Conservation (phyloP, 1,139 yeast genomes). For the Diutina rugosa region DNA sequence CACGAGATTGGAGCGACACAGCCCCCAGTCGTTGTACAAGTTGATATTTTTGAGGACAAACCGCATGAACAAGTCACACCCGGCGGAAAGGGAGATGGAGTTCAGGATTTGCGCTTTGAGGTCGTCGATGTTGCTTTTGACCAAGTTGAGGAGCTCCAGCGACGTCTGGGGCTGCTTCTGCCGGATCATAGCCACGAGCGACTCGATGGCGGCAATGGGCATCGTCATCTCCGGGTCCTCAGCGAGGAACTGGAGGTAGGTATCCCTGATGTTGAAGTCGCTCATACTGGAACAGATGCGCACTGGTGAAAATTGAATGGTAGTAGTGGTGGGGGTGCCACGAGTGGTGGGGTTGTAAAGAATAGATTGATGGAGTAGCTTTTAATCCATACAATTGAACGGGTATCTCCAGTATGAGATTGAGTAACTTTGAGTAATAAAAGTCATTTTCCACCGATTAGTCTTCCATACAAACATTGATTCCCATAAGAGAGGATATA, state of each 20-base stretch:
- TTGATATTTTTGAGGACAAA: slow-evolving; percentile 85
- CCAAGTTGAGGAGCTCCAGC: slow-evolving; percentile 75
- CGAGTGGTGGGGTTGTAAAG: no score
- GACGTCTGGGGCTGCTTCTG: slow-evolving; percentile 85
- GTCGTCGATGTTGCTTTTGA: slow-evolving; percentile 62
- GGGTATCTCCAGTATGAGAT: no score
- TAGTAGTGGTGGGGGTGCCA: no score
- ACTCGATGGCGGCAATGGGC: slow-evolving; percentile 98
- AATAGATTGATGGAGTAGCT: no score
- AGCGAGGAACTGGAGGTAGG: slow-evolving; percentile 65
- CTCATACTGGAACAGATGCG: neutral
- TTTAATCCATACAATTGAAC: no score
- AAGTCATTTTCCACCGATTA: no score
- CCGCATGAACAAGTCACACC: slow-evolving; percentile 92
- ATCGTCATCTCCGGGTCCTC: slow-evolving; percentile 93
- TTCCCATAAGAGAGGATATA: no score
- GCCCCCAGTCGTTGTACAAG: slow-evolving; percentile 88
- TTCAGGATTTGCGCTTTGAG: slow-evolving; percentile 74
- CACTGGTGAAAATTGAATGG: neutral
- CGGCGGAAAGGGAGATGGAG: slow-evolving; percentile 89
- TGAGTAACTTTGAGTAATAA: no score
- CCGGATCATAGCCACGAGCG: slow-evolving; percentile 71
- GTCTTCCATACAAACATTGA: no score
- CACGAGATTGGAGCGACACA: slow-evolving; percentile 78
- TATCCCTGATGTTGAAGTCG: slow-evolving; percentile 61